Base-by-base conservation (phyloP, 345 rosid species). In the Arabidopsis arenosa region DNA sequence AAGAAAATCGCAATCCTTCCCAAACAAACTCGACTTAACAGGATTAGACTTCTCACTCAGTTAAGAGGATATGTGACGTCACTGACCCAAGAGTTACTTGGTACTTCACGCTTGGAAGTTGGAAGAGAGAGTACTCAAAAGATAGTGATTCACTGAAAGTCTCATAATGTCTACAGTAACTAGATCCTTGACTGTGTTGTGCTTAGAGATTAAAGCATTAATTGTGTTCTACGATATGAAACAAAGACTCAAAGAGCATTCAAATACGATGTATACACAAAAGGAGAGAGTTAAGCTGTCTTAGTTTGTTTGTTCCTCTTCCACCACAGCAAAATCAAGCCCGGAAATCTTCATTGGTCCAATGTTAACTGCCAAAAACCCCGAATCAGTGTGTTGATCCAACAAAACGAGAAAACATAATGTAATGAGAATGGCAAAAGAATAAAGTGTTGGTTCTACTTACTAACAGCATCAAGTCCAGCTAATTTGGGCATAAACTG, bases 381-480 rank as follows among this genome's bases (percentile, higher is more conserved):
- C 59, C 63, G 52, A 35, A 49, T 18, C 36, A 64, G 26, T 67
- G 47, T n/a, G 17, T 37, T 36, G 23, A 43, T 55, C 39, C 23
- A 44, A 32, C 26, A 66, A 43, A 40, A 11, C 15, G 56, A 36
- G 35, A 18, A 45, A 49, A n/a, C 18, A 37, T 7, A 45, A 21
- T n/a, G 48, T 23, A 65, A 56, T 56, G 10, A 68, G 60, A 52
- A 18, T 56, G 32, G 3, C 3, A 55, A 3, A 66, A 58, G 41
- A 61, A 73, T 28, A n/a, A 56, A 63, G 4, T 33, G 64, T 53
- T 67, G 68, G 43, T 59, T 39, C 10, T 23, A 78, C 87, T 5
- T 87, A 95, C 98, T 94, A 54, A 92, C 89, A 72, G 91, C 94
- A 71, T 89, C 97, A 49, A 86, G 83, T 26, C 98, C 98, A 9